Base-by-base conservation (phyloP, 352 stramenopile species). In the Phytophthora colocasiae region DNA sequence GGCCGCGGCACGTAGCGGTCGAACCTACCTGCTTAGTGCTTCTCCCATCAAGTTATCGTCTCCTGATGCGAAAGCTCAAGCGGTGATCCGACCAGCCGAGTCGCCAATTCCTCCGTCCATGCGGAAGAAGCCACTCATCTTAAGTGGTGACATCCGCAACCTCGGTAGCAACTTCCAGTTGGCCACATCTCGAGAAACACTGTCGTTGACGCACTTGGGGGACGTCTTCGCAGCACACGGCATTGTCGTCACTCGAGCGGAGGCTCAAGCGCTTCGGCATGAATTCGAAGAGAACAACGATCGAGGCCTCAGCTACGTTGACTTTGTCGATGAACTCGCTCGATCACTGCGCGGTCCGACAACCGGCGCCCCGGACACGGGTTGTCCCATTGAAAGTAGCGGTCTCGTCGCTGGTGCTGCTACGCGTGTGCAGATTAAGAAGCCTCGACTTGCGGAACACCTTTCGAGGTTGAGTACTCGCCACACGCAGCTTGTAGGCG, bases 221-320 rank as follows among this genome's bases (percentile, higher is more conserved):
- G 65, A 72, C 26, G 81, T 86, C 19, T 86, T 91, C 31, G 70
- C 73, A 8, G 54, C 59, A 10, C 82, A 81, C 52, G 81, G 73
- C 19, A 79, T 93, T 48, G 34, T 69, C 6, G 58, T 90, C 26
- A 78, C 81, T 3, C 78, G 62, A 4, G 78, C 86, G 41, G 82
- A 90, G 26, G 85, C 81, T 17, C 81, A 87, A 60, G 73, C 71
- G 38, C 66, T 93, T 34, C 67, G 83, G 3, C 79, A 89, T 49
- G 85, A 93, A 50, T 93, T 87, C 63, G 85, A 93, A 26, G 85
- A 93, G 70, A 93, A 86, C 71, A 93, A 91, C 69, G 85, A 93
- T 56, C 64, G 58, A 26, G 66, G 60, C 12, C 58, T 91, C 11
- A 55, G 54, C 26, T 93, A 93, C 74, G 73, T 73, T 44, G 61